A percentile compares a stretch with the other conserved stretches of the same genome.
Conservation (phyloP, 1,284 basidiomycete species). For the Phaffia rhodozyma region DNA sequence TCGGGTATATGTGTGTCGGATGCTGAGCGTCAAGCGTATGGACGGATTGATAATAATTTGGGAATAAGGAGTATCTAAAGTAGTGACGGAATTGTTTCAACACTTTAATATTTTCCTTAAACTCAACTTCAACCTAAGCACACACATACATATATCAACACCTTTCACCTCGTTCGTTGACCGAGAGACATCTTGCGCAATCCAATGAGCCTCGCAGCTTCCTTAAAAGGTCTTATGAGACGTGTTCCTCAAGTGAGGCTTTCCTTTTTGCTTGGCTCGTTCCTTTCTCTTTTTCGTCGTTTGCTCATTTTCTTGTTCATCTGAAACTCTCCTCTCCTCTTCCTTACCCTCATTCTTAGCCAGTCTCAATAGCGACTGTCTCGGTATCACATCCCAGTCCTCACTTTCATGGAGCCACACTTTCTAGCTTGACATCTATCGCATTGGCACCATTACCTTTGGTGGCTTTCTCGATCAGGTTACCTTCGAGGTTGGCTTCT, state of each 20-base stretch:
- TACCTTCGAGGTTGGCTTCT: slow-evolving; percentile 75
- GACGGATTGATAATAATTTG: too few species aligned
- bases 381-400: background rate
- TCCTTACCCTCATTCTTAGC: background rate
- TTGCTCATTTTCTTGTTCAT: background rate
- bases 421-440: slow-evolving; percentile 85
- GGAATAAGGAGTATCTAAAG: too few species aligned
- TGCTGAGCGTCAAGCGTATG: too few species aligned
- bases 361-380: slow-evolving; percentile 18
- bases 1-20: too few species aligned
- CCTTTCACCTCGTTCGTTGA: too few species aligned
- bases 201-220: too few species aligned
- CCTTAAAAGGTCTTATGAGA: slow-evolving; percentile 15
- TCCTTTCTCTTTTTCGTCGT: background rate
- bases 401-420: slow-evolving; percentile 63
- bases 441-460: slow-evolving; percentile 75
- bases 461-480: slow-evolving; percentile 70
- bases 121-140: too few species aligned
- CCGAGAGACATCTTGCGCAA: too few species aligned
- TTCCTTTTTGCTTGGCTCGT: background rate
- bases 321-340: background rate
- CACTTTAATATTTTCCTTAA: too few species aligned
- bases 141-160: too few species aligned
- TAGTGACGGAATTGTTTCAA: too few species aligned
- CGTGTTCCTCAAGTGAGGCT: slow-evolving; percentile 16